Base-by-base conservation (phyloP, 768 basidiomycete species). In the Auricularia cornea region DNA sequence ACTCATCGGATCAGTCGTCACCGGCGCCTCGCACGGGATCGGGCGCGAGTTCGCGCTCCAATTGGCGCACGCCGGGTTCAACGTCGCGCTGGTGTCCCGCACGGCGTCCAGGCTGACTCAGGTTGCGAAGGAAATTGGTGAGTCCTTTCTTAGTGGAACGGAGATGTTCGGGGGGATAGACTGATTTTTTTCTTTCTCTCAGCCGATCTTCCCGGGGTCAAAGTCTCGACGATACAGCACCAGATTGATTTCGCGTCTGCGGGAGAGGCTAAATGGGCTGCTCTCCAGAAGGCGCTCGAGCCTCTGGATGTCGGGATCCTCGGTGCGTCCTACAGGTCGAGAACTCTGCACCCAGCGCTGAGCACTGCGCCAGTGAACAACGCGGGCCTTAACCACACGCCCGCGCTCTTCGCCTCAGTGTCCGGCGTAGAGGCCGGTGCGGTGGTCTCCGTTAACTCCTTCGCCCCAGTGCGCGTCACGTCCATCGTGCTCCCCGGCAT, bases 21-120 rank as follows among this genome's bases (percentile, higher is more conserved):
- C 96, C 1, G 97, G 97, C 35, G 89, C 92, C 31, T 96, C 97
- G 0, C 92, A 94, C 65, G 97, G 96, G 8, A 96, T 99, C 68
- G 97, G 97, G 2, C 89, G 88, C 65, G 94, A 97, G 71, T 98
- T 95, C 67, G 88, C 94, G 11, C 72, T 89, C 23, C 95, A 98
- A 73, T 81, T 99, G 38, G 94, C 89, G 1, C 83, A 83, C 65
- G 85, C 86, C 28, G 94, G 94, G 1, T 98, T 94, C 80, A 95
- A 95, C 66, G 76, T 98, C 30, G 74, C 95, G 31, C 81, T 98
- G 59, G 84, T 93, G 35, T 89, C 92, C 35, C 81, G 97, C 40
- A 92, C 89, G 67, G 76, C 80, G 40, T 74, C 75, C 0, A 80
- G 87, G 31, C 79, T 98, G 63, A 75, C 80, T 16, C 72, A 83